These are phyloP conservation scores for Albophoma yamanashiensis DNA, from an alignment of 2,329 filamentous ascomycete genomes.

Conservation along the genomic window DNA sequence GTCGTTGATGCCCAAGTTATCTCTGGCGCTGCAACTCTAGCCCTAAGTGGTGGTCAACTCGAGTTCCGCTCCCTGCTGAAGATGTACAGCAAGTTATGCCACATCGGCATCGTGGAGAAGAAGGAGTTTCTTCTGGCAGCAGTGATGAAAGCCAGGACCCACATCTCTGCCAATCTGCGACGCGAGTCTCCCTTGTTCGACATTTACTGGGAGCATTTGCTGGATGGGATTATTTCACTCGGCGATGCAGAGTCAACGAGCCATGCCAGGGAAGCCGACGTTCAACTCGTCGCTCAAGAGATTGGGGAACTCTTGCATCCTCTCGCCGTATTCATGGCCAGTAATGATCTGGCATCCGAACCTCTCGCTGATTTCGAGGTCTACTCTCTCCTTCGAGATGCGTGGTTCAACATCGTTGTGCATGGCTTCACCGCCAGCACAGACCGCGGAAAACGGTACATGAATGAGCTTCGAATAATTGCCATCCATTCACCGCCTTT, in stretches of 20 bases:
- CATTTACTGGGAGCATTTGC: conserved; percentile 71
- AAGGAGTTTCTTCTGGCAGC: conserved; percentile 60
- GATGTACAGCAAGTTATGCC: conserved; percentile 65
- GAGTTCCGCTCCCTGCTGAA: conserved; percentile 84
- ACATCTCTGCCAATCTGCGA: conserved; percentile 61
- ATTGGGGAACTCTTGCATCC: conserved; percentile 83
- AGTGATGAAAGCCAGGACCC: conserved; percentile 66
- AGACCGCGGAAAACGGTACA: conserved; percentile 59
- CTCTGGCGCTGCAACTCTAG: conserved; percentile 66
- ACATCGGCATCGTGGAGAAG: conserved; percentile 60
- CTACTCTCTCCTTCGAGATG: conserved; percentile 69
- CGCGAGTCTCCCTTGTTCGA: conserved; percentile 66
- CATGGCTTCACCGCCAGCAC: conserved; percentile 79
- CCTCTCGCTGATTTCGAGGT: conserved; percentile 53
- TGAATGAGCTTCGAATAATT: conserved; percentile 70
- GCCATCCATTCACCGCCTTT: conserved; percentile 81
- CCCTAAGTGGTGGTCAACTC: conserved; percentile 63
- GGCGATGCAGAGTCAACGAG: conserved; percentile 73
- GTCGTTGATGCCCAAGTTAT: conserved; percentile 79
- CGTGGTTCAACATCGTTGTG: conserved; percentile 96
- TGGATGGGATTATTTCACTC: conserved; percentile 82
- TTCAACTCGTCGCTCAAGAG: conserved; percentile 73
- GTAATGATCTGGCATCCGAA: conserved; percentile 42
- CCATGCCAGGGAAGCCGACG: conserved; percentile 64
- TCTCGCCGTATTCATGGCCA: conserved; percentile 73